Percentiles rank a stretch among this genome's conserved stretches.
Evolutionary conservation across 225 moss, liverwort and hornwort species (phyloP).

Genomic region (Pseudoscleropodium purum): DNA sequence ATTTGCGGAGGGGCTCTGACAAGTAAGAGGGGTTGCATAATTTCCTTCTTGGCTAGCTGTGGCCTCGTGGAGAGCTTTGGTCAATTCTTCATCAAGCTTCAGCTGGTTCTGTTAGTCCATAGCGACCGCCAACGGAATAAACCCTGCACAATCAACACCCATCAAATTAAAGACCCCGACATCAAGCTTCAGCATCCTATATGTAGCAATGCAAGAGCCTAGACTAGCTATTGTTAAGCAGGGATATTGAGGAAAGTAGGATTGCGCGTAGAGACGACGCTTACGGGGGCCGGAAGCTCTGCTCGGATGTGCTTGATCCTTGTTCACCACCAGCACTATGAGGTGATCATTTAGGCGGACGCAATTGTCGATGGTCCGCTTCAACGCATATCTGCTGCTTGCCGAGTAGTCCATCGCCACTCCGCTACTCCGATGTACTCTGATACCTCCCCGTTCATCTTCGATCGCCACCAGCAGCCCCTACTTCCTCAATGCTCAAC

Average conservation of each 20-base stretch:
- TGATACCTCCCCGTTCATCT: slow-evolving; percentile 21
- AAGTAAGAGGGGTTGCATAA: background rate
- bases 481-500: background rate
- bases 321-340: slow-evolving; percentile 49
- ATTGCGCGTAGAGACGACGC: background rate
- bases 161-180: background rate
- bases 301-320: slow-evolving; percentile 36
- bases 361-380: slow-evolving; percentile 57
- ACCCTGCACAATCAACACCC: slow-evolving; percentile 13
- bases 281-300: slow-evolving; percentile 46
- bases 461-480: background rate
- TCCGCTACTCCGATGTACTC: slow-evolving; percentile 40
- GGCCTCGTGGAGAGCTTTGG: slow-evolving; percentile 5
- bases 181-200: background rate
- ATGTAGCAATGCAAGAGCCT: background rate
- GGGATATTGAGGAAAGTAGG: background rate
- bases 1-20: background rate
- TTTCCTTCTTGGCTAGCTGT: slow-evolving; percentile 20
- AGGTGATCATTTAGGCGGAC: slow-evolving; percentile 51
- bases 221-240: background rate
- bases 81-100: slow-evolving; percentile 24
- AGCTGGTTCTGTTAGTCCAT: slow-evolving; percentile 13
- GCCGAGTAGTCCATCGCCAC: slow-evolving; percentile 65
- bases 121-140: slow-evolving; percentile 48
- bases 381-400: slow-evolving; percentile 54